phyloP scores from a whole-genome alignment of 2,329 filamentous ascomycete genomes.

The Fusarium sp. region DNA sequence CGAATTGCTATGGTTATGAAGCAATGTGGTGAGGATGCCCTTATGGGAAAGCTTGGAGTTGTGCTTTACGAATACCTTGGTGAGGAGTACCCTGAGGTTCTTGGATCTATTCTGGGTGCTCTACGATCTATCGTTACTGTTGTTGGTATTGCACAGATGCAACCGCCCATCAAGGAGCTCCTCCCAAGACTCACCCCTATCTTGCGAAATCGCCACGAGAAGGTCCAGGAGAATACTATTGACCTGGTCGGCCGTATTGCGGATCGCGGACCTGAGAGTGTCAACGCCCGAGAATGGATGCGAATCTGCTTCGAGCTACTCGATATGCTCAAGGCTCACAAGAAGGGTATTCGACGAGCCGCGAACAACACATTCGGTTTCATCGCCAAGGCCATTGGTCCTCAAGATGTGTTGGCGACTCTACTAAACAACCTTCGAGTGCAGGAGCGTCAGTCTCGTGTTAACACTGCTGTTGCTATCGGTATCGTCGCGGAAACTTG shows the following conservation, averaged over 20 bases:
- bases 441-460: slow-evolving; percentile 96
- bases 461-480: slow-evolving; percentile 98
- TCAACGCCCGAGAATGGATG: slow-evolving; percentile 99
- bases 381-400: slow-evolving; percentile 98
- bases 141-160: slow-evolving; percentile 97
- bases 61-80: slow-evolving; percentile 98
- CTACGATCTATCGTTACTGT: slow-evolving; percentile 97
- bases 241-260: slow-evolving; percentile 98
- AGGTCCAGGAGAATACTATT: slow-evolving; percentile 99
- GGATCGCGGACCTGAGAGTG: slow-evolving; percentile 93
- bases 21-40: slow-evolving; percentile 93
- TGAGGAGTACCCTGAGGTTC: slow-evolving; percentile 97
- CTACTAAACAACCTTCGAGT: slow-evolving; percentile 96
- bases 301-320: slow-evolving; percentile 98
- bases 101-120: slow-evolving; percentile 95
- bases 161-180: slow-evolving; percentile 95
- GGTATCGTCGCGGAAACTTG: slow-evolving; percentile 99
- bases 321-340: slow-evolving; percentile 99
- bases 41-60: slow-evolving; percentile 94
- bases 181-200: slow-evolving; percentile 97
- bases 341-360: slow-evolving; percentile 97
- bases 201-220: slow-evolving; percentile 96
- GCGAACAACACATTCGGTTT: slow-evolving; percentile 99
- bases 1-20: slow-evolving; percentile 99
- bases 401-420: slow-evolving; percentile 95